Base-by-base conservation (phyloP, 1,139 yeast genomes). In the Hansenula lynferdii region DNA sequence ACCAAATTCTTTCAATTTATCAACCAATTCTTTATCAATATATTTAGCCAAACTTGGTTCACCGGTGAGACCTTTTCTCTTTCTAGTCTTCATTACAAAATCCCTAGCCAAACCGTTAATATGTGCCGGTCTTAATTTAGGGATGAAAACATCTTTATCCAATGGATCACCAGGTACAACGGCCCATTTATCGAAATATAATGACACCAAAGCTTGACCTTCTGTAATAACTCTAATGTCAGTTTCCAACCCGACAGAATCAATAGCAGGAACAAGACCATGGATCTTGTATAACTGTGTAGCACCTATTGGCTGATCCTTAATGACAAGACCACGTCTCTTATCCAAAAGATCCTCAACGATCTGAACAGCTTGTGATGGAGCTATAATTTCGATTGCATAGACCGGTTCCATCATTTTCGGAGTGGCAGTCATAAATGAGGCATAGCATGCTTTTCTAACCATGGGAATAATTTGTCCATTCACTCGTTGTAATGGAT, bases 81-180 rank as follows among this genome's bases (percentile, higher is more conserved):
- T 77, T 56, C 99, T 72, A 0, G 97, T 89, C 60, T 94, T 94
- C 61, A 85, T 64, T 33, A 89, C 82, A 54, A 90, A 87, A 60
- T 94, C 98, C 43, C 98, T 69, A 0, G 96, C 92, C 47, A 90
- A 64, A 1, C 85, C 80, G 19, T 69, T 67, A 1, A 68, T 61
- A 4, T 83, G 80, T 1, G 92, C 96, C 0, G 96, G 85, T 49
- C 78, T 78, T 54, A 92, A 67, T 29, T 80, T 72, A 9, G 89
- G 89, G 31, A 87, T 71, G 38, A 64, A 66, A 14, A 76, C 76
- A 21, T 74, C 72, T 20, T 64, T 62, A 57, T 90, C 96, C 49
- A 90, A 59, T 6, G 97, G 97, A 62, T 90, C 89, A 0, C 98
- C 98, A 2, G 97, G 96, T 0, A 86, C 95, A 8, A 69, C 59